Evolutionary conservation across 2,329 filamentous ascomycete genomes (phyloP), one percentile per base, ranked within the genome.

Genomic region (Xylariaceae sp.): DNA sequence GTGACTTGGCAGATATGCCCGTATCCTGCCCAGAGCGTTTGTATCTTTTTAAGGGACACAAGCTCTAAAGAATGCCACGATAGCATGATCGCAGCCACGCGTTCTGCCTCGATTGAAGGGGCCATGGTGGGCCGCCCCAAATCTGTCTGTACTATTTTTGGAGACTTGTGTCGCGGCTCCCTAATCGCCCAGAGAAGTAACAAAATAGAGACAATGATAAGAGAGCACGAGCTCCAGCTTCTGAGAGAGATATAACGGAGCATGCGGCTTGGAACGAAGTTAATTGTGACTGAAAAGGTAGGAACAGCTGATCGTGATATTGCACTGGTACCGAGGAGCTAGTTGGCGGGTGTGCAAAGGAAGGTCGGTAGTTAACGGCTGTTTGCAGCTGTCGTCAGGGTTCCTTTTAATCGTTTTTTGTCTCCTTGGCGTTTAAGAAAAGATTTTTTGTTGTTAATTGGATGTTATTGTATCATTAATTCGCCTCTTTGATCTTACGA

Each of bases 1-100:
- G 67, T 75, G 24, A 87, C 62, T 10, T 78, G 75, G 64, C 80
- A 85, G 47, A 87, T 83, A 33, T 83, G 72, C 2, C 79, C 78
- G 54, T 81, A 81, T 13, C 77, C 79, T 0, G 79, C 79, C 79
- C 79, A 81, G 1, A 81, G 66, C 0, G 73, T 72, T 52, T 81
- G 77, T 0, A 78, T 50, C 27, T 73, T 65, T 3, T 55, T 64
- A 40, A 70, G 70, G 0, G 73, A 74, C 8, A 75, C 63, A 6
- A 79, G 65, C 35, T 76, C 66, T 3, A 79, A 68, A 15, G 66
- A 70, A 2, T 73, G 62, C 64, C 72, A 72, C 1, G 72, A 69
- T 18, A 78, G 65, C 59, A 79, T 69, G 9, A 72, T 64, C 30
- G 68, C 60, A 9, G 75, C 76, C n/a, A 73, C 73, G 2, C 62